Conservation (phyloP, 805 yeast genomes). For the Danielozyma ontarioensis region DNA sequence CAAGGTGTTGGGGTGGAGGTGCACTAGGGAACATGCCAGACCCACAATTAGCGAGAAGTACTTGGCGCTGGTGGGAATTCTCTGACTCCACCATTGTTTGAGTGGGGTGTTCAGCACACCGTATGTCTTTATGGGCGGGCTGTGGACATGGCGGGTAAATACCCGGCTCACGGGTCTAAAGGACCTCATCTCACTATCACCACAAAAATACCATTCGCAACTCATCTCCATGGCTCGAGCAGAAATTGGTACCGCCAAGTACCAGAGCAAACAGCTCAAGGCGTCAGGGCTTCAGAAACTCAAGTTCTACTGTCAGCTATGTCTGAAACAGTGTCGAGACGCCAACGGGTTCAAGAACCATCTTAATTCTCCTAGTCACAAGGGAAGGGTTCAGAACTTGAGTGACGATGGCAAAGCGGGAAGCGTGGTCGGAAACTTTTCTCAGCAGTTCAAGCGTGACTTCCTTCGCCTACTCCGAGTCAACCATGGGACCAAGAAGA, state of each 20-base stretch:
- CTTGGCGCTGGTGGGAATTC: conserved; percentile 21
- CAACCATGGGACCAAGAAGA: conserved; percentile 75
- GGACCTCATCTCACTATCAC: neutral
- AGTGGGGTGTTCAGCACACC: conserved; percentile 18
- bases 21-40: conserved; percentile 23
- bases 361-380: conserved; percentile 74
- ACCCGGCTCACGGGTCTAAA: neutral
- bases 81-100: conserved; percentile 20
- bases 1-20: conserved; percentile 31
- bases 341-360: conserved; percentile 94
- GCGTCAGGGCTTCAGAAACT: conserved; percentile 82
- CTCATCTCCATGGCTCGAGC: conserved; percentile 23
- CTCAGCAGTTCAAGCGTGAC: conserved; percentile 54
- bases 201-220: neutral
- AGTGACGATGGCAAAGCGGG: conserved; percentile 37
- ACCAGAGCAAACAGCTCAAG: conserved; percentile 70
- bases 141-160: neutral
- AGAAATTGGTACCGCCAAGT: conserved; percentile 49
- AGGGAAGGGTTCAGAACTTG: conserved; percentile 41
- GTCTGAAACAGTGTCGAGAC: conserved; percentile 91
- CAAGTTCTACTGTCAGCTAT: conserved; percentile 84
- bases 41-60: conserved; percentile 21
- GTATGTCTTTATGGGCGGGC: conserved; percentile 32
- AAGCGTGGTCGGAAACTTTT: conserved; percentile 52
- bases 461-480: conserved; percentile 59